Evolutionary conservation across 331 rosid species (phyloP).

Genomic region (Quercus phellos): DNA sequence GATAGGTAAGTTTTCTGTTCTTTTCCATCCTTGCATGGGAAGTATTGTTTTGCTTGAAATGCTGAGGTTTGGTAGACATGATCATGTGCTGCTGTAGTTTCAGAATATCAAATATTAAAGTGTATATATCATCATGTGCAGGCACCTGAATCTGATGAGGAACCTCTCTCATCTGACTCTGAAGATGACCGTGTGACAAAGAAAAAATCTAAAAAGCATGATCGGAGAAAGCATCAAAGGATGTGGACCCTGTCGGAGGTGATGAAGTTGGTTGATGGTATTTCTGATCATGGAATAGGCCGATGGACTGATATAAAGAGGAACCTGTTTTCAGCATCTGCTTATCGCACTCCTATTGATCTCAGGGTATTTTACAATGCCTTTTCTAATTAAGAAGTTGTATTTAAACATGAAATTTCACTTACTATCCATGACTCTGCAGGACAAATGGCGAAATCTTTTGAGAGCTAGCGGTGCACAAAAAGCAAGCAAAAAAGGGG

Average conservation of each 20-base stretch:
- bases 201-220: conserved; percentile 46
- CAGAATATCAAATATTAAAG: neutral
- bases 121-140: conserved; percentile 9
- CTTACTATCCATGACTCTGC: conserved; percentile 25
- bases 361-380: conserved; percentile 58
- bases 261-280: conserved; percentile 78
- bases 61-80: neutral
- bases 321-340: conserved; percentile 55
- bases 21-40: neutral
- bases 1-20: neutral
- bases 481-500: conserved; percentile 55
- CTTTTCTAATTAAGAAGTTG: conserved; percentile 9
- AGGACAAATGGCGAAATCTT: conserved; percentile 99
- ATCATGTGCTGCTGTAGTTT: neutral
- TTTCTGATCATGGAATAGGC: conserved; percentile 90
- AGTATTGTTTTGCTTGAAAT: neutral
- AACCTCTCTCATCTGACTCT: conserved; percentile 43
- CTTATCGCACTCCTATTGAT: conserved; percentile 90
- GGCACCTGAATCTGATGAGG: conserved; percentile 40
- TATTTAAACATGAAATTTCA: conserved; percentile 8
- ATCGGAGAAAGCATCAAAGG: conserved; percentile 84
- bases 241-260: conserved; percentile 89
- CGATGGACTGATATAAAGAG: conserved; percentile 88
- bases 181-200: conserved; percentile 36
- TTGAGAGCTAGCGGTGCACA: conserved; percentile 52